Evolutionary conservation across 2,329 filamentous ascomycete genomes (phyloP).

Genomic region (Cadophora sp.): DNA sequence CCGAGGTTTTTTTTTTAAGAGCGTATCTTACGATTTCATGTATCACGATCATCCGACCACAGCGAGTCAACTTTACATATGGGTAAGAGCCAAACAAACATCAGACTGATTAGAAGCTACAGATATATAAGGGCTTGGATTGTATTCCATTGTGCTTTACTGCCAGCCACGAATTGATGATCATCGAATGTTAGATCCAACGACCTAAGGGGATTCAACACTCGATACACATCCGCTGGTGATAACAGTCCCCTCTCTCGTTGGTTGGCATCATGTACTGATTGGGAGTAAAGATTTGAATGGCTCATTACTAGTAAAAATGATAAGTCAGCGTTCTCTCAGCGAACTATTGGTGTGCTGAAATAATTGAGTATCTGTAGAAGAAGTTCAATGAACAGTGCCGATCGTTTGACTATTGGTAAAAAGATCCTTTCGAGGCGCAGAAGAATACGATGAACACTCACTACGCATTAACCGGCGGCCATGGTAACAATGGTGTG

Average conservation of each 20-base stretch:
- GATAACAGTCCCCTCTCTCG: background rate
- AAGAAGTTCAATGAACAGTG: background rate
- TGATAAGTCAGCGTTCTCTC: background rate
- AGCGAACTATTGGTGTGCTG: no score
- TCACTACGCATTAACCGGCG: background rate
- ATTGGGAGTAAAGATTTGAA: background rate
- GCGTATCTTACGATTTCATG: no score
- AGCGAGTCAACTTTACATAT: no score
- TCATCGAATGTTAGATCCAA: background rate
- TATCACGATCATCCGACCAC: no score
- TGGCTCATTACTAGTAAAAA: background rate
- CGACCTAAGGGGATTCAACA: background rate
- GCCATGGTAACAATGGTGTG: background rate
- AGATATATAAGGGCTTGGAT: no score
- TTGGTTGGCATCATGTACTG: background rate
- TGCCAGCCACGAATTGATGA: background rate
- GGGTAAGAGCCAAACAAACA: no score
- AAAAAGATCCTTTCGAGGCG: background rate
- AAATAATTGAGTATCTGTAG: background rate
- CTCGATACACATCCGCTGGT: background rate
- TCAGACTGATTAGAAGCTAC: no score
- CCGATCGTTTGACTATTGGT: background rate
- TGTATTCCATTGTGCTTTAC: no score
- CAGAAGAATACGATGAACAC: background rate
- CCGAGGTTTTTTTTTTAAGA: no score